Percentiles rank a stretch among this genome's conserved stretches.
These are phyloP conservation scores for Eucalyptus cloeziana DNA, from an alignment of 345 rosid genomes.

Conservation along the genomic window DNA sequence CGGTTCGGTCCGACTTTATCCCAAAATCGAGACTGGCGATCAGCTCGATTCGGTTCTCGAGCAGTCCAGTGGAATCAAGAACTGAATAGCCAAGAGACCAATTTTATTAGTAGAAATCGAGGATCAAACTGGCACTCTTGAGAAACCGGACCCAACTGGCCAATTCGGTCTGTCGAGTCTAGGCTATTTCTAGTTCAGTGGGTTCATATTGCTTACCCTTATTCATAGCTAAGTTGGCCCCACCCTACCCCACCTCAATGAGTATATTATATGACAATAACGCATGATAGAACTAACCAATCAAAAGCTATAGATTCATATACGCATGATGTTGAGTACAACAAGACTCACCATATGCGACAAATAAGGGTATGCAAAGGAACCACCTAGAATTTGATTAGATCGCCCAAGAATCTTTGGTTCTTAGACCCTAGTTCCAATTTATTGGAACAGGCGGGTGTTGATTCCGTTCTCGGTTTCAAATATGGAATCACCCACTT, in stretches of 20 bases:
- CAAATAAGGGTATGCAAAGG: neutral
- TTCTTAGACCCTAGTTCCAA: no score
- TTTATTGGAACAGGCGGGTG: no score
- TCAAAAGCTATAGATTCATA: neutral
- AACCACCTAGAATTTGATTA: no score
- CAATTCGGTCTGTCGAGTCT: accelerated
- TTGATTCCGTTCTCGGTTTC: accelerated
- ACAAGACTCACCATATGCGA: neutral
- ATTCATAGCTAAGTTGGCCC: no score
- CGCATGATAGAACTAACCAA: accelerated
- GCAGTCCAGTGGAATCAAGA: accelerated
- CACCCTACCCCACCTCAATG: no score
- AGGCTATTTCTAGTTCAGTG: no score
- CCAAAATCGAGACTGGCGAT: accelerated
- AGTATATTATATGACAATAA: neutral
- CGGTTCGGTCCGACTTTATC: accelerated
- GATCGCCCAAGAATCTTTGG: no score
- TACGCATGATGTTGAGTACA: neutral
- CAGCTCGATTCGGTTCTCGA: neutral
- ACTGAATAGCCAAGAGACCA: neutral
- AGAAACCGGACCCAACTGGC: accelerated
- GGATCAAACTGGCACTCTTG: accelerated
- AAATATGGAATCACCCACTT: no score
- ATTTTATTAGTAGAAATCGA: neutral
- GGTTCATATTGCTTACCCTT: neutral